Base-by-base conservation (phyloP, 2,329 filamentous ascomycete species). In the Trichoderma oligosporum region DNA sequence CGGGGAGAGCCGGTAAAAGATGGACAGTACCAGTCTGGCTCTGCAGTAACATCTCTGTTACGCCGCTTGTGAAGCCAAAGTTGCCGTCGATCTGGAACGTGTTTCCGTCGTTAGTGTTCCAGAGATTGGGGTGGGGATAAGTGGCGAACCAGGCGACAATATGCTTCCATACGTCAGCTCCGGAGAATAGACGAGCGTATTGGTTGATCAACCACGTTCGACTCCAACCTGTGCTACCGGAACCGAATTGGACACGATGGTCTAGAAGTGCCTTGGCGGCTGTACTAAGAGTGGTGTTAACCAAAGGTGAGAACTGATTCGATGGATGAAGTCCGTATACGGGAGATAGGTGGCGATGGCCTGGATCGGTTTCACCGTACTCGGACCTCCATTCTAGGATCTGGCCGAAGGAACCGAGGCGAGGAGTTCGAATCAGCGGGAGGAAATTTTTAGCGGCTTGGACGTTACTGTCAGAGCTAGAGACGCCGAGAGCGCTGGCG, bases 61-160 rank as follows among this genome's bases (percentile, higher is more conserved):
- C 71, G 5, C 73, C 76, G 6, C 73, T 71, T 2, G 72, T 71
- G 8, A 73, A 73, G 3, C 78, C 78, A 60, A 78, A 76, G 57
- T 80, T 80, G 4, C 78, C 78, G 58, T 80, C 77, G 8, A 78
- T 77, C 62, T 79, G 77, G 61, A 79, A 78, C n/a, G 61, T 62
- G 3, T 56, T 59, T 22, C 62, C 62, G 48, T 56, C 49, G 29
- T 75, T 72, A 5, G 68, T 70, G 44, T 76, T 74, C 22, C 74
- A 67, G 24, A 78, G 63, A 58, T 77, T 77, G 2, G 51, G 36
- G 4, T 46, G 53, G 5, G 59, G 59, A 25, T 59, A 61, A 12
- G 31, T 48, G 5, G 70, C 66, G n/a, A 74, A 62, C 1, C 74
- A 61, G 20, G 25, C 47, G 7, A 58, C 46, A n/a, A 62, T 27